These are phyloP conservation scores for Rhodosporidiobolus odoratus DNA, from an alignment of 768 basidiomycete species.

Conservation along the genomic window DNA sequence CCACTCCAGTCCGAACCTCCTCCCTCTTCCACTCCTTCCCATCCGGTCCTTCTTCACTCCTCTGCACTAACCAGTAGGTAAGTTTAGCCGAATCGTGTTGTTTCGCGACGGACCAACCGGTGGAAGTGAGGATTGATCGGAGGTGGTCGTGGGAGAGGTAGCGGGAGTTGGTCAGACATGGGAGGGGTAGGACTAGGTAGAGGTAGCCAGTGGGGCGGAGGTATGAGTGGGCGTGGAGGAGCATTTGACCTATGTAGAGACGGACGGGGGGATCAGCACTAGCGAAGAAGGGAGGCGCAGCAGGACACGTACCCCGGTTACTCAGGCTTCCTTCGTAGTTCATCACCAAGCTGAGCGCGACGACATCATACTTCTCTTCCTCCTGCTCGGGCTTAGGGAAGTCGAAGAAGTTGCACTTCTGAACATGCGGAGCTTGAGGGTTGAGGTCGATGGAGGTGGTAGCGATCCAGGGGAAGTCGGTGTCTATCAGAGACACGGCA, in stretches of 20 bases:
- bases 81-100: constrained; percentile 38
- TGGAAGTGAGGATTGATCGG: constrained; percentile 24
- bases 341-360: constrained; percentile 38
- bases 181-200: constrained; percentile 42
- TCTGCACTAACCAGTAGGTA: constrained; percentile 38
- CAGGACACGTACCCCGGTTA: constrained; percentile 28
- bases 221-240: constrained; percentile 37
- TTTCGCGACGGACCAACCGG: constrained; percentile 30
- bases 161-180: constrained; percentile 41
- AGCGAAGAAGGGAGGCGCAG: not conserved
- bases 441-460: constrained; percentile 42
- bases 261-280: not conserved
- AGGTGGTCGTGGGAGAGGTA: constrained; percentile 36
- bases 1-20: constrained; percentile 28
- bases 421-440: constrained; percentile 37
- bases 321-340: constrained; percentile 38
- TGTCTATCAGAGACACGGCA: too few species aligned
- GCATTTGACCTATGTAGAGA: constrained; percentile 28
- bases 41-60: not conserved
- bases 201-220: constrained; percentile 37
- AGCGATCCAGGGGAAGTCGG: constrained; percentile 34
- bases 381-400: constrained; percentile 19
- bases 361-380: constrained; percentile 36
- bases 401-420: constrained; percentile 41
- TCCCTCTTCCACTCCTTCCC: constrained; percentile 36